Conservation (phyloP, 768 basidiomycete genomes). For the Hygrocybe coccinea region DNA sequence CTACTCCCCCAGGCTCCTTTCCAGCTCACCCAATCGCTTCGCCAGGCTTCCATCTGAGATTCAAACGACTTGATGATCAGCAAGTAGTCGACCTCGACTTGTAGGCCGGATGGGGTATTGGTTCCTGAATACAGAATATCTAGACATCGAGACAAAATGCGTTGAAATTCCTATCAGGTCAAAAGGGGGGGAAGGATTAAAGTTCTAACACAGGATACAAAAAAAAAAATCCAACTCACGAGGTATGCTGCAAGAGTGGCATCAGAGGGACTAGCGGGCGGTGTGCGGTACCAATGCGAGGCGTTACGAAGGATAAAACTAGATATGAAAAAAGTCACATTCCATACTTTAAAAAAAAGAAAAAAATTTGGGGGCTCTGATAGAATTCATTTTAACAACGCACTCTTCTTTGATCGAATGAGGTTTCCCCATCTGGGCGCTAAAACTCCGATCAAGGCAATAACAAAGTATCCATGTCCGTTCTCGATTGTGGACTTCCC, state of each 20-base stretch:
- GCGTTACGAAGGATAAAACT: slow-evolving; percentile 88
- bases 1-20: slow-evolving; percentile 23
- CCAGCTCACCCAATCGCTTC: slow-evolving; percentile 48
- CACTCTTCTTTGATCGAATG: slow-evolving; percentile 91
- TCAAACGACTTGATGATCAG: slow-evolving; percentile 81
- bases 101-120: slow-evolving; percentile 73
- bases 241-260: slow-evolving; percentile 68
- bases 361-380: background rate
- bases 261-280: slow-evolving; percentile 62
- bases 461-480: slow-evolving; percentile 91
- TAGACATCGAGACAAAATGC: slow-evolving; percentile 80
- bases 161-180: slow-evolving; percentile 91
- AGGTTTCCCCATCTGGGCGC: slow-evolving; percentile 97
- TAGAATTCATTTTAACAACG: slow-evolving; percentile 28
- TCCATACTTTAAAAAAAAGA: background rate
- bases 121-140: slow-evolving; percentile 88
- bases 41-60: slow-evolving; percentile 61
- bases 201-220: slow-evolving; percentile 3
- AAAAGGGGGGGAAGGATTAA: too few relatives aligned
- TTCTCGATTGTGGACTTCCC: slow-evolving; percentile 90
- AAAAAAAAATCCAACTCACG: slow-evolving; percentile 40
- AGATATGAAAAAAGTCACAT: slow-evolving; percentile 9
- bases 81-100: slow-evolving; percentile 79
- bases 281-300: slow-evolving; percentile 64
- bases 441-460: slow-evolving; percentile 80